Conservation (phyloP, 768 basidiomycete species). For the Tylopilus intermedius region DNA sequence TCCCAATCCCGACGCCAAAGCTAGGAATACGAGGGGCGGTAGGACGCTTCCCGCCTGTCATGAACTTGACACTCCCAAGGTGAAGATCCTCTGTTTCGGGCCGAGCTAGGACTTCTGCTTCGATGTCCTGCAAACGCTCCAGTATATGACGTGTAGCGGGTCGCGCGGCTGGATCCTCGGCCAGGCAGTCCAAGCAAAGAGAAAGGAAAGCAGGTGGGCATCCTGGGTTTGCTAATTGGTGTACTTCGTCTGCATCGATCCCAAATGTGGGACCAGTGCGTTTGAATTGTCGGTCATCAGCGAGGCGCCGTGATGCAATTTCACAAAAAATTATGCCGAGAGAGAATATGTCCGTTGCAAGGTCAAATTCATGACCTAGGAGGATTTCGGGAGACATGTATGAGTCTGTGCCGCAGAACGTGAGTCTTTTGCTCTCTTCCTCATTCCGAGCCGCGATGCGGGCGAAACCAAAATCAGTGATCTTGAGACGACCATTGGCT, state of each 20-base stretch:
- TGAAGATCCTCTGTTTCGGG: constrained; percentile 68
- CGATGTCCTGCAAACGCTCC: constrained; percentile 72
- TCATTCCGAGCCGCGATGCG: constrained; percentile 89
- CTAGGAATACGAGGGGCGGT: constrained; percentile 76
- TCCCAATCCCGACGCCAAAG: constrained; percentile 70
- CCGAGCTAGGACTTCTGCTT: constrained; percentile 72
- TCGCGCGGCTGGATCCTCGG: constrained; percentile 57
- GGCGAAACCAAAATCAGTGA: constrained; percentile 98
- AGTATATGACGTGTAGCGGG: constrained; percentile 79
- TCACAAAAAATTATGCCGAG: constrained; percentile 92
- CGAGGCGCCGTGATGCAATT: constrained; percentile 78
- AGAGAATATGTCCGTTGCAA: constrained; percentile 92
- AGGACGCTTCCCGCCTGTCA: constrained; percentile 63
- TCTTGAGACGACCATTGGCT: constrained; percentile 88
- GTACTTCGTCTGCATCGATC: constrained; percentile 72
- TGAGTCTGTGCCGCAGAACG: constrained; percentile 85
- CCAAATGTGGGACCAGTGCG: constrained; percentile 75
- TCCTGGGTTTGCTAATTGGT: constrained; percentile 56
- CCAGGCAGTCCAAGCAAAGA: constrained; percentile 75
- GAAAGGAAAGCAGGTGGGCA: constrained; percentile 76
- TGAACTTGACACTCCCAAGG: constrained; percentile 81
- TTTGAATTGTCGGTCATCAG: constrained; percentile 75
- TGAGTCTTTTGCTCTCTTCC: constrained; percentile 81
- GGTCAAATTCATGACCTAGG: constrained; percentile 84
- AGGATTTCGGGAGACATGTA: constrained; percentile 98